These are phyloP conservation scores for Podaxis sp. DNA, from an alignment of 768 basidiomycete genomes.

Conservation along the genomic window DNA sequence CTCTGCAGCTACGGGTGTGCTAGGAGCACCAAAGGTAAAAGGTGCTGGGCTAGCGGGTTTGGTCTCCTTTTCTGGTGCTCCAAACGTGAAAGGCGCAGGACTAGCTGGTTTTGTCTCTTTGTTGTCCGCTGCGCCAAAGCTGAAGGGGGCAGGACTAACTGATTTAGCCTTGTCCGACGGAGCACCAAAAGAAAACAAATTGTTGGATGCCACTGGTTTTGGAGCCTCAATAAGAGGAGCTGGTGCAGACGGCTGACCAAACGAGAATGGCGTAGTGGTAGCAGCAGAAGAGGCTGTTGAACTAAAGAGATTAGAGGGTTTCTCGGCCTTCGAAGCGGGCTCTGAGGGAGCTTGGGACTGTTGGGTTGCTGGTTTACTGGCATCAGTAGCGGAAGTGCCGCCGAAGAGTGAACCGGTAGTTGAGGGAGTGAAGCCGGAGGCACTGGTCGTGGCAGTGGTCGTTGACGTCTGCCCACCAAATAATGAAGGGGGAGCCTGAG, in stretches of 20 bases:
- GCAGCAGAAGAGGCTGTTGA: slow-evolving; percentile 23
- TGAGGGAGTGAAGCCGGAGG: neutral
- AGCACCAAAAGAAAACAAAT: slow-evolving; percentile 4
- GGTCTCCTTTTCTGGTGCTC: slow-evolving; percentile 17
- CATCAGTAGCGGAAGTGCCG: neutral
- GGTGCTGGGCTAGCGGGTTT: slow-evolving; percentile 21
- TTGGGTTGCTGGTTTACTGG: slow-evolving; percentile 18
- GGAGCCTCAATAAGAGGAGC: slow-evolving; percentile 16
- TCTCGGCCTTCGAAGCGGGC: slow-evolving; percentile 13
- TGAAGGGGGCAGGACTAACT: slow-evolving; percentile 17
- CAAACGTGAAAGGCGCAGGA: slow-evolving; percentile 29
- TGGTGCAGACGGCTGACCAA: slow-evolving; percentile 25
- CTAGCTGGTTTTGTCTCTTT: slow-evolving; percentile 17
- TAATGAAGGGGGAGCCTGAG: slow-evolving; percentile 18
- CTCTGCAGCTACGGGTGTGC: slow-evolving; percentile 31
- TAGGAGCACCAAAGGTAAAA: slow-evolving; percentile 49
- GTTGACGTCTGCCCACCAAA: slow-evolving; percentile 15
- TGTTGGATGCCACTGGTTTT: slow-evolving; percentile 16
- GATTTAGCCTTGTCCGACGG: slow-evolving; percentile 8
- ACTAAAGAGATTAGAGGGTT: slow-evolving; percentile 21
- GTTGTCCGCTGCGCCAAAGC: slow-evolving; percentile 21
- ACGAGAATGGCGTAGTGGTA: slow-evolving; percentile 33
- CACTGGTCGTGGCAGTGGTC: neutral
- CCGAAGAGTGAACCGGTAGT: neutral
- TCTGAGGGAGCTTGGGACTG: slow-evolving; percentile 22